A percentile compares a stretch with the other conserved stretches of the same genome.
Evolutionary conservation across 805 yeast species (phyloP).

Genomic region (Zygosaccharomyces lentus): DNA sequence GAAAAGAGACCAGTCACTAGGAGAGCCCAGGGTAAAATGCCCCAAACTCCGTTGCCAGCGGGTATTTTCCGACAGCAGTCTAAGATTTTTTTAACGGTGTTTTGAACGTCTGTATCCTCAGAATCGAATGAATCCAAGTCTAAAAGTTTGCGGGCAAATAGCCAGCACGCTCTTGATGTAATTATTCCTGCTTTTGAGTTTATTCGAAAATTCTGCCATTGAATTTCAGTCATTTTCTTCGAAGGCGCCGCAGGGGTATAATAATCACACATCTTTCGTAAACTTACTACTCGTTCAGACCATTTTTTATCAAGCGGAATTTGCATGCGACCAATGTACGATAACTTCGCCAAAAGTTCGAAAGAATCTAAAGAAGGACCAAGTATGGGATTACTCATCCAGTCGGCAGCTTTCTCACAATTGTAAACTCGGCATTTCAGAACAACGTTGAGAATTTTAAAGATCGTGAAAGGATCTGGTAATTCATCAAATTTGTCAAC

Average conservation of each 20-base stretch:
- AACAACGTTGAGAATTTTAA: conserved; percentile 17
- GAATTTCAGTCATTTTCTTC: conserved; percentile 12
- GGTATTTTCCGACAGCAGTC: conserved; percentile 18
- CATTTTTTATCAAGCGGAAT: conserved; percentile 17
- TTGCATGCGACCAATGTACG: conserved; percentile 35
- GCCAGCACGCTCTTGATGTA: conserved; percentile 20
- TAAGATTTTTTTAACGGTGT: conserved; percentile 15
- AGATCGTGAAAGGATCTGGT: conserved; percentile 18
- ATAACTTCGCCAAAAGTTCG: conserved; percentile 38
- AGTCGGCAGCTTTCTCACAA: conserved; percentile 26
- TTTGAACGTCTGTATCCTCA: conserved; percentile 13
- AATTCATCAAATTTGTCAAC: conserved; percentile 9
- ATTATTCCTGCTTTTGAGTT: conserved; percentile 19
- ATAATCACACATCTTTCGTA: conserved; percentile 18
- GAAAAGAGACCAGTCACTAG: conserved; percentile 19
- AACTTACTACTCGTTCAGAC: conserved; percentile 12
- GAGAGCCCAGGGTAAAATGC: conserved; percentile 22
- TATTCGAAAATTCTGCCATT: conserved; percentile 18
- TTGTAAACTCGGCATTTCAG: conserved; percentile 22
- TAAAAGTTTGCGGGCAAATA: conserved; percentile 17
- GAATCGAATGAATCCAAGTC: conserved; percentile 13
- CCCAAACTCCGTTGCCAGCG: conserved; percentile 18
- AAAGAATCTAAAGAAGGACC: conserved; percentile 39
- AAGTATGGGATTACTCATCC: conserved; percentile 43
- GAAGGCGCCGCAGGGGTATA: conserved; percentile 20